Percentiles rank a stretch among this genome's conserved stretches.
Conservation (phyloP, 23 red algal genomes). For the Porphyridium purpureum region DNA sequence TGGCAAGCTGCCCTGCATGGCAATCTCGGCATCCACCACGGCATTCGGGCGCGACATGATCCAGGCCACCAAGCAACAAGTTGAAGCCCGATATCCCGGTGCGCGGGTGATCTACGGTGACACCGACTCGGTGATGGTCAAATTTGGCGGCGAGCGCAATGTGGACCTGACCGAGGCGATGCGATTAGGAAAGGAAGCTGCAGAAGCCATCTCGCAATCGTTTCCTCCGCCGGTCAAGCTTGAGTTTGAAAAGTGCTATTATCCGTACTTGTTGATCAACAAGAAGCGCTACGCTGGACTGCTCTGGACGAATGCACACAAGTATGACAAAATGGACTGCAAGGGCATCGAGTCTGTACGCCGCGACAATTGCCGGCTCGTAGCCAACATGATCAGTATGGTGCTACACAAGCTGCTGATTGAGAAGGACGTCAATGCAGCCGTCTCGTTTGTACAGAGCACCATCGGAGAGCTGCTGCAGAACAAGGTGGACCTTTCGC, state of each 20-base stretch:
- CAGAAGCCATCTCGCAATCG: constrained; percentile 31
- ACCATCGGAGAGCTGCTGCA: constrained; percentile 78
- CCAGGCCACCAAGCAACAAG: constrained; percentile 47
- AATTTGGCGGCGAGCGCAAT: constrained; percentile 46
- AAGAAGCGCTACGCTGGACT: constrained; percentile 99
- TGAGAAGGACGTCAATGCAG: constrained; percentile 53
- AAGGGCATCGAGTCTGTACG: constrained; percentile 97
- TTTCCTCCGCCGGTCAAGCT: constrained; percentile 90
- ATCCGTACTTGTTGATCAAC: constrained; percentile 85
- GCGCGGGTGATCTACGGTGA: constrained; percentile 90
- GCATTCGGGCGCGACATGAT: constrained; percentile 96
- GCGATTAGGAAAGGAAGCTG: constrained; percentile 65
- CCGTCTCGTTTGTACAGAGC: constrained; percentile 74
- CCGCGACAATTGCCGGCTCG: constrained; percentile 96
- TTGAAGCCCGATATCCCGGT: constrained; percentile 62
- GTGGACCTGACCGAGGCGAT: constrained; percentile 43
- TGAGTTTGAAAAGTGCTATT: constrained; percentile 99
- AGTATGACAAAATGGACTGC: constrained; percentile 97
- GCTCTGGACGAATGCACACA: constrained; percentile 64
- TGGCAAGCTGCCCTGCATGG: constrained; percentile 98
- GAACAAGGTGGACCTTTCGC: constrained; percentile 90
- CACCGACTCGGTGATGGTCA: constrained; percentile 99
- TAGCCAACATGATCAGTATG: constrained; percentile 78
- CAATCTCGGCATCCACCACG: constrained; percentile 89
- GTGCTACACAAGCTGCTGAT: constrained; percentile 66